phyloP scores from a whole-genome alignment of 148 eudicot genomes.

The Dianthus caryophyllus region DNA sequence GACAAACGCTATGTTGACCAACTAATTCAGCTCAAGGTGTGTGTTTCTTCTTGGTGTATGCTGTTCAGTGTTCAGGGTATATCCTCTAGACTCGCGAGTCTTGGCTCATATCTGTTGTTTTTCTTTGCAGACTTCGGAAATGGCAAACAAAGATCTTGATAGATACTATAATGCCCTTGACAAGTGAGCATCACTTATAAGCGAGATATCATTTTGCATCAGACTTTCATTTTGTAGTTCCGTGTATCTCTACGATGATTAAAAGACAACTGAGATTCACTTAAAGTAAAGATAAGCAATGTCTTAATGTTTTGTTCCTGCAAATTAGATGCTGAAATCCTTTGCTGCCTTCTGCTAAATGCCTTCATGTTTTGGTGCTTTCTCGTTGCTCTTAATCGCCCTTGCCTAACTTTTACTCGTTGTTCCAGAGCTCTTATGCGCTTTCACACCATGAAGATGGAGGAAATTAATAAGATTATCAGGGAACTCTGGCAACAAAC shows the following conservation, averaged over 20 bases:
- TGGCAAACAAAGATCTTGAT: slow-evolving; percentile 99
- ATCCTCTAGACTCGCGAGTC: slow-evolving; percentile 8
- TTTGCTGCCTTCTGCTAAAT: not conserved
- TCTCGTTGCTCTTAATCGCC: slow-evolving; percentile 7
- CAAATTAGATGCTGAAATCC: slow-evolving; percentile 7
- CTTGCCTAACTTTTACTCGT: not conserved
- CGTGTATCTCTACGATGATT: not conserved
- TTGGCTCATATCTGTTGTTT: slow-evolving; percentile 13
- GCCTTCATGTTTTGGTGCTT: slow-evolving; percentile 8
- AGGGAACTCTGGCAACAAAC: slow-evolving; percentile 99
- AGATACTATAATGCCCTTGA: slow-evolving; percentile 95
- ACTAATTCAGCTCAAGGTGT: slow-evolving; percentile 89
- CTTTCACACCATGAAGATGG: slow-evolving; percentile 98
- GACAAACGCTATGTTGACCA: slow-evolving; percentile 95
- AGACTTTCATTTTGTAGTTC: not conserved
- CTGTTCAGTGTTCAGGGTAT: not conserved
- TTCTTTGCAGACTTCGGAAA: slow-evolving; percentile 78
- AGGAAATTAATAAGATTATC: slow-evolving; percentile 93
- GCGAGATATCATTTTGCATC: not conserved
- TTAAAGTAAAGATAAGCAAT: not conserved
- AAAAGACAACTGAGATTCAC: too few relatives aligned
- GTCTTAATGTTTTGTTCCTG: not conserved
- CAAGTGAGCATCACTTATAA: slow-evolving; percentile 55
- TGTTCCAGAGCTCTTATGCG: slow-evolving; percentile 90
- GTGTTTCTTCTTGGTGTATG: not conserved